A percentile compares a stretch with the other conserved stretches of the same genome.
Evolutionary conservation across 345 rosid species (phyloP).

Genomic region (Reutealis trisperma): DNA sequence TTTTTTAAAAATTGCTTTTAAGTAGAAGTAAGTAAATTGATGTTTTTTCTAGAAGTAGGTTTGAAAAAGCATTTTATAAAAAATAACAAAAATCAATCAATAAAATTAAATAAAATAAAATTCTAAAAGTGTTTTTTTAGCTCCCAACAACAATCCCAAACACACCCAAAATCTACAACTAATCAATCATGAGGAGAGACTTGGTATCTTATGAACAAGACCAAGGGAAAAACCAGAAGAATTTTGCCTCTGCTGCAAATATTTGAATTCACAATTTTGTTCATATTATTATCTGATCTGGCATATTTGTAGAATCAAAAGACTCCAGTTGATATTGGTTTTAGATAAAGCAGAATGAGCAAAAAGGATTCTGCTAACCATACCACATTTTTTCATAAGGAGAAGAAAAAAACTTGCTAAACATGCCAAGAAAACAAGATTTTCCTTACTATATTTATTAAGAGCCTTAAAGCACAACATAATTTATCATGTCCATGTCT

Average conservation of each 20-base stretch:
- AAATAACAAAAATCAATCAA: too few species aligned
- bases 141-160: too few species aligned
- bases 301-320: too few species aligned
- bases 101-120: too few species aligned
- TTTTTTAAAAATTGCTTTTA: too few species aligned
- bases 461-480: neutral
- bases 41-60: too few species aligned
- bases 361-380: neutral
- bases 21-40: too few species aligned
- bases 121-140: too few species aligned
- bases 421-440: neutral
- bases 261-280: neutral
- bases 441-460: too few species aligned
- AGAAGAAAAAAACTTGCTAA: too few species aligned
- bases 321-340: neutral
- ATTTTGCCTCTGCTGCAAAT: neutral
- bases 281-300: neutral
- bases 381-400: neutral
- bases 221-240: neutral
- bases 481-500: slow-evolving; percentile 1
- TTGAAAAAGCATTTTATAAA: too few species aligned
- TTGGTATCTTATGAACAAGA: neutral
- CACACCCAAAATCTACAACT: neutral
- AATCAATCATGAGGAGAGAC: neutral
- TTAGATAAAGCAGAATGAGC: neutral